Base-by-base conservation (phyloP, 129 eudicot species). In the Flaveria linearis region DNA sequence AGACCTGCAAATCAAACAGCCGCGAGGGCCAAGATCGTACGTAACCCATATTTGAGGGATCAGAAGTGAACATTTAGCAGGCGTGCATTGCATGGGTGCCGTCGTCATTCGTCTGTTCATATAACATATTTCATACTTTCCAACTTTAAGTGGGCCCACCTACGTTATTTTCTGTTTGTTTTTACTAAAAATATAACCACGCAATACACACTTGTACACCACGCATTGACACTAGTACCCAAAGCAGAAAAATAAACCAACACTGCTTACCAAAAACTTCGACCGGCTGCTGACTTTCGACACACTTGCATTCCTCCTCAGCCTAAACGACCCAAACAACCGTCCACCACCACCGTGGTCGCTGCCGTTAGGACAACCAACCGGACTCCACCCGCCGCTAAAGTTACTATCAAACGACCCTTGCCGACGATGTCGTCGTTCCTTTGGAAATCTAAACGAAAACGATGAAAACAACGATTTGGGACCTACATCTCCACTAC, bases 211-310 rank as follows among this genome's bases (percentile, higher is more conserved):
- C 43, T 73, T 73, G 69, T 58, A 73, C 78, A 0, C 12, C 3
- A 13, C 23, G 78, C 43, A 51, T 7, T 5, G 39, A 69, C 17
- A 1, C 43, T 26, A 11, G 39, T 69, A 58, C 50, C 13, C 25
- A 68, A 55, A 17, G 3, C 10, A 26, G 0, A 60, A 58, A 18
- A 43, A n/a, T 20, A 55, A 2, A 12, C 43, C 45, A 36, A 36
- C 41, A 36, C 41, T 49, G 68, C 84, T 84, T 87, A 92, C 98
- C 93, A 88, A 92, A 71, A 86, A 85, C 81, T 78, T 86, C 65
- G 97, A 69, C 84, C 81, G 41, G 41, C 41, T 77, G 65, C 78
- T 83, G 58, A 86, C 69, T 43, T 79, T 85, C 17, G 92, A 72
- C 57, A 80, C 51, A 39, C 76, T 84, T 18, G 86, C 78, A 76